Conservation (phyloP, 495 filamentous ascomycete genomes). For the Niebla homalea region DNA sequence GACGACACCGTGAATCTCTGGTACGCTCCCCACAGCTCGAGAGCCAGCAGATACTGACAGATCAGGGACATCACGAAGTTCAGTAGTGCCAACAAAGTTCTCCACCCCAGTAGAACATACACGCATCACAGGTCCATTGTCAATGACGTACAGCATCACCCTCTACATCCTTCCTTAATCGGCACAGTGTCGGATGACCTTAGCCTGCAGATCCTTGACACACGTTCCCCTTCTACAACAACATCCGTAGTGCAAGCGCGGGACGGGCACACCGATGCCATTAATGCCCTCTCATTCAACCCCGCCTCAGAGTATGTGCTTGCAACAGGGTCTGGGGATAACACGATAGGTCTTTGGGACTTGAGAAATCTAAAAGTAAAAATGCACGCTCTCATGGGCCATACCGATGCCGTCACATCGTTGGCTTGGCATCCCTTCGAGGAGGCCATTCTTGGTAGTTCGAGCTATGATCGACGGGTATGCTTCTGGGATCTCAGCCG, state of each 20-base stretch:
- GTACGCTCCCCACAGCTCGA: constrained; percentile 30
- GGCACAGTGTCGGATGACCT: constrained; percentile 93
- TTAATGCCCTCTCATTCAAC: constrained; percentile 91
- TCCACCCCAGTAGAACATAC: constrained; percentile 60
- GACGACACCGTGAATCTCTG: constrained; percentile 85
- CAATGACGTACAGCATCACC: constrained; percentile 93
- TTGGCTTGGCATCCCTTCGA: constrained; percentile 90
- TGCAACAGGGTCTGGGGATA: constrained; percentile 87
- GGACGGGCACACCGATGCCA: constrained; percentile 71
- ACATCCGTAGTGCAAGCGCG: constrained; percentile 47
- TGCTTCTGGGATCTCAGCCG: constrained; percentile 92
- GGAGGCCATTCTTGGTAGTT: constrained; percentile 73
- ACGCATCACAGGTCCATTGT: constrained; percentile 83
- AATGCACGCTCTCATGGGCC: constrained; percentile 72
- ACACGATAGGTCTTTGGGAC: constrained; percentile 92
- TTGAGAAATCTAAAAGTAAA: constrained; percentile 75
- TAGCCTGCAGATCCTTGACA: constrained; percentile 82
- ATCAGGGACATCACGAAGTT: constrained; percentile 65
- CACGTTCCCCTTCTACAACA: constrained; percentile 49
- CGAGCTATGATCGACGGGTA: constrained; percentile 81
- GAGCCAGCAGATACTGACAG: constrained; percentile 4
- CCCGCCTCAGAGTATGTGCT: constrained; percentile 72
- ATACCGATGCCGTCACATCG: constrained; percentile 78
- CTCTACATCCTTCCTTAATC: constrained; percentile 64
- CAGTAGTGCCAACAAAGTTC: constrained; percentile 51